phyloP scores from a whole-genome alignment of 1,139 yeast genomes.

The Hansenula anomala region DNA sequence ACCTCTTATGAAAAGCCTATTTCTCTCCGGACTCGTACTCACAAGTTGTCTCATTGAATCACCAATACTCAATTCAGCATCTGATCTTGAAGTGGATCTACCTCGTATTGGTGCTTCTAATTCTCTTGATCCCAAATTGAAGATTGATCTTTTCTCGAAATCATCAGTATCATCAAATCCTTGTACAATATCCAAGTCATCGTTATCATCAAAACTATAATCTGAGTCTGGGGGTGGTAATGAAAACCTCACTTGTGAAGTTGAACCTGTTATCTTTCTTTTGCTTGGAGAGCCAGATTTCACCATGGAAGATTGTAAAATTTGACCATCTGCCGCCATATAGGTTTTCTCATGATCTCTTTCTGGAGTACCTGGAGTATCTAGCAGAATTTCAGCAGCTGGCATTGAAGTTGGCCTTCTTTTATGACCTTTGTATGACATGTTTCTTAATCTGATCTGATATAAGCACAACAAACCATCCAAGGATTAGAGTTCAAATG shows the following conservation, averaged over 20 bases:
- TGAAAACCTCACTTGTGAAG: slow-evolving; percentile 26
- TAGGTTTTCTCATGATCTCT: slow-evolving; percentile 12
- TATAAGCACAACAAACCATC: no score
- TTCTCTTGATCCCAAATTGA: slow-evolving; percentile 24
- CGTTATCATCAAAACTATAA: slow-evolving; percentile 8
- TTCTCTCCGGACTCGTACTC: slow-evolving; percentile 14
- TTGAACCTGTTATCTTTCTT: slow-evolving; percentile 19
- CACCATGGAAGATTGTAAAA: slow-evolving; percentile 22
- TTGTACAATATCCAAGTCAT: neutral
- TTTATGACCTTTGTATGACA: slow-evolving; percentile 17
- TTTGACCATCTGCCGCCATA: slow-evolving; percentile 20
- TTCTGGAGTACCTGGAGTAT: slow-evolving; percentile 1
- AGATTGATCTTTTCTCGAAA: slow-evolving; percentile 24
- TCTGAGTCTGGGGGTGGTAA: slow-evolving; percentile 14
- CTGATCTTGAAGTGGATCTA: slow-evolving; percentile 2
- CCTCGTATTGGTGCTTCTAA: slow-evolving; percentile 25
- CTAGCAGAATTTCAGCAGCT: slow-evolving; percentile 10
- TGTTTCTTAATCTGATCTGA: neutral
- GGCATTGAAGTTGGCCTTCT: slow-evolving; percentile 23
- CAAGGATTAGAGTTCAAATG: no score
- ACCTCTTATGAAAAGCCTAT: slow-evolving; percentile 26
- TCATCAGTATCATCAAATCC: slow-evolving; percentile 14
- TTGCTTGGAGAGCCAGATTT: slow-evolving; percentile 22
- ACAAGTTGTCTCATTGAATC: slow-evolving; percentile 15
- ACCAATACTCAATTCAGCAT: no score